Base-by-base conservation (phyloP, 2,329 filamentous ascomycete species). In the Stemphylium beticola region DNA sequence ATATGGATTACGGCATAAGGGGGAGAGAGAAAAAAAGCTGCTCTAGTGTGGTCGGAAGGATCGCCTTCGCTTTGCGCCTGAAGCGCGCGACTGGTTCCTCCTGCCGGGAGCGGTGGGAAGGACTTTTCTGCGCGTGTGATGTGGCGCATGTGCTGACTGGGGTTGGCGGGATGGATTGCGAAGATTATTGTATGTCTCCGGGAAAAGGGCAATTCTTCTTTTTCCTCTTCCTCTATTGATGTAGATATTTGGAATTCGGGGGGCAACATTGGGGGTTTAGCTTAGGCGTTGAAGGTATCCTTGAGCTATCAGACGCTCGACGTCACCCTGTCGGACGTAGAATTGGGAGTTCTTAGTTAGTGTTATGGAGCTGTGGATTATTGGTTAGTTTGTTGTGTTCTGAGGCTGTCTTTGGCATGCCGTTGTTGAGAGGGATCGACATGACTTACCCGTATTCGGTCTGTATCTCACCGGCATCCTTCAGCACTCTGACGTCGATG, bases 321-420 rank as follows among this genome's bases (percentile, higher is more conserved):
- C 95, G 77, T 99, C 95, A 20, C 92, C 93, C 71, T 97, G 92
- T 41, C 93, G 86, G 34, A 99, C 95, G 71, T 96, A 98, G 72
- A 99, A 96, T 73, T 99, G 95, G 70, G 93, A 97, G 77, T 99
- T 98, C 77, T 96, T 98, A 33, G 92, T 96, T 79, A 99, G 83
- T 56, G 90, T 98, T 68, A 99, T 97, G 11, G 93, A 91, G 14
- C 92, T 96, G 65, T 36, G 8, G 9, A 11, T 34, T 11, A 14
- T 40, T 31, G 34, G 40, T 54, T 45, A 54, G 46, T 22, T 20
- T 15, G 26, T 11, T 34, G 15, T 12, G n/a, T 15, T 12, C 18
- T 24, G 17, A 26, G 10, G 8, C 17, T 20, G 26, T 0, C 32
- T 48, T 48, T 18, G 38, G 39, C 31, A 43, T 34, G 34, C 18